A percentile compares a stretch with the other conserved stretches of the same genome.
Conservation (phyloP, 1,284 basidiomycete genomes). For the Psilocybe mexicana region DNA sequence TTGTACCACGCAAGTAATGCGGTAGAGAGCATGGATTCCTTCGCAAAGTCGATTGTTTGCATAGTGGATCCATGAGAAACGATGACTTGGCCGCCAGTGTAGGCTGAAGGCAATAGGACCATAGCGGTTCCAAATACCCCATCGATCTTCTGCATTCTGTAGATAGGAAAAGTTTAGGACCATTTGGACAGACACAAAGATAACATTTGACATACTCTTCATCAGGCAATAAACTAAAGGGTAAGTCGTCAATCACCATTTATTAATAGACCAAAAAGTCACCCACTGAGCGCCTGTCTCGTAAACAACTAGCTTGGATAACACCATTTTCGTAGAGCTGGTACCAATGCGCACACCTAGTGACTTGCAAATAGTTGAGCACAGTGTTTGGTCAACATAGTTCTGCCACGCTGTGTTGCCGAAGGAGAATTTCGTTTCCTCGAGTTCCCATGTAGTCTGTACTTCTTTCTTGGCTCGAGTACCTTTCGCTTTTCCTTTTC, state of each 20-base stretch:
- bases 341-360: conserved; percentile 31
- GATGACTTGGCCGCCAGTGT: conserved; percentile 42
- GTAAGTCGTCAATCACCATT: not conserved
- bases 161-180: not conserved
- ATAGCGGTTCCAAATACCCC: conserved; percentile 49
- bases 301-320: conserved; percentile 48
- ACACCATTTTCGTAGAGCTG: conserved; percentile 33
- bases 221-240: conserved; percentile 28
- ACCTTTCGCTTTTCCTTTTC: conserved; percentile 20
- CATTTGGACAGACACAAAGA: not conserved
- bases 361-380: conserved; percentile 31
- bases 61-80: conserved; percentile 35
- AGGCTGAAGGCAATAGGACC: conserved; percentile 44
- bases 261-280: not conserved
- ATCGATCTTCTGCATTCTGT: conserved; percentile 39
- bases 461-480: conserved; percentile 38
- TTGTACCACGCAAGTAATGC: conserved; percentile 50
- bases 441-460: conserved; percentile 45
- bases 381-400: conserved; percentile 28
- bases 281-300: conserved; percentile 47
- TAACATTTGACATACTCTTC: conserved; percentile 27
- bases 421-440: conserved; percentile 32
- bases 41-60: conserved; percentile 34
- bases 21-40: conserved; percentile 29
- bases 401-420: conserved; percentile 35